Conservation (phyloP, 2,329 filamentous ascomycete species). For the Aspergillus quadricinctus region DNA sequence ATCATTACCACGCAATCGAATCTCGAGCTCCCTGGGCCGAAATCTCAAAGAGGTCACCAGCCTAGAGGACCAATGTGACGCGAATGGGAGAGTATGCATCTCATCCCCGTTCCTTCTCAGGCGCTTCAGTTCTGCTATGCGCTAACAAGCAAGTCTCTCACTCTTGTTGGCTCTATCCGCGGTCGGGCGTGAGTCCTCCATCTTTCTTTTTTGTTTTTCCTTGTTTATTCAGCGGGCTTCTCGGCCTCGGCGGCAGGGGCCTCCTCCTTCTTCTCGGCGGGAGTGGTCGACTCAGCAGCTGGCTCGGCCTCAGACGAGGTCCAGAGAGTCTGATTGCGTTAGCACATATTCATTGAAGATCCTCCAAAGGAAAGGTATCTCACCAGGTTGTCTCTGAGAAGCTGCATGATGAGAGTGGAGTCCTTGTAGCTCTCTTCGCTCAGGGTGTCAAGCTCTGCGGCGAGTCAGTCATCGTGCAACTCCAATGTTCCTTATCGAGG, state of each 20-base stretch:
- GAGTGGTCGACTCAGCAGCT: conserved; percentile 50
- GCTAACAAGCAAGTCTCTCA: conserved; percentile 7
- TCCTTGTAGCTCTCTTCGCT: conserved; percentile 99
- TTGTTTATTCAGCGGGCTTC: conserved; percentile 43
- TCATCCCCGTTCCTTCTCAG: conserved; percentile 5
- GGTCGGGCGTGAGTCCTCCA: conserved; percentile 29
- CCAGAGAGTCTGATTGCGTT: conserved; percentile 77
- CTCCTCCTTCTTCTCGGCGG: conserved; percentile 42
- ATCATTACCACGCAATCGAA: conserved; percentile 4
- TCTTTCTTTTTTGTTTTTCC: conserved; percentile 11
- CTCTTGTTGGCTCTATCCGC: conserved; percentile 7
- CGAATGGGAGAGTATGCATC: conserved; percentile 2
- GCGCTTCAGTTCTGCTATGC: neutral
- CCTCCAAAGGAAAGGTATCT: conserved; percentile 24
- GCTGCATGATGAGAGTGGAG: conserved; percentile 97
- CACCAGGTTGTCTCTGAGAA: conserved; percentile 94
- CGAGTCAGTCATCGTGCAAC: conserved; percentile 15
- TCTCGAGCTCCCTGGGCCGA: conserved; percentile 4
- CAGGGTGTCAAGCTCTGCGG: conserved; percentile 83
- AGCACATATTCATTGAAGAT: conserved; percentile 14
- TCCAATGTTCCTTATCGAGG: conserved; percentile 8
- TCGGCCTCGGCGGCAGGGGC: conserved; percentile 38
- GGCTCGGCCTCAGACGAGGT: conserved; percentile 97
- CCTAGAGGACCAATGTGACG: neutral
- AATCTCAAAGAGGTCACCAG: conserved; percentile 2